A percentile compares a stretch with the other conserved stretches of the same genome.
Evolutionary conservation across 306 rosid genomes (phyloP).

Genomic region (Malus sieversii): DNA sequence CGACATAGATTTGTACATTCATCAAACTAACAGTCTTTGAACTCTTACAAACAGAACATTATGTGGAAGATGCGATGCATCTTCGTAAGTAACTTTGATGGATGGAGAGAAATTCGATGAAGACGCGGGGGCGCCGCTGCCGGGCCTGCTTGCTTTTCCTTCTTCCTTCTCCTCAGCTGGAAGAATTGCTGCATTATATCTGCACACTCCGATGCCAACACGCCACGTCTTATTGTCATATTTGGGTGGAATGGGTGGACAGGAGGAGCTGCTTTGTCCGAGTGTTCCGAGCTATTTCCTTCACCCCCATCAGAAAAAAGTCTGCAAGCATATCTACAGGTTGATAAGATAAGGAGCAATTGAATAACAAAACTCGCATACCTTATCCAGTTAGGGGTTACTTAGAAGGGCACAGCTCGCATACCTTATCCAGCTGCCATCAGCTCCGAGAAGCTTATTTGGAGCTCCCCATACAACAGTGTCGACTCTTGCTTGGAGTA

Average conservation of each 20-base stretch:
- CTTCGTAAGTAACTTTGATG: conserved; percentile 57
- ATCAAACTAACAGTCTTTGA: neutral
- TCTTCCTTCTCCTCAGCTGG: conserved; percentile 65
- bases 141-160: conserved; percentile 32
- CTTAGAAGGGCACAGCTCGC: neutral
- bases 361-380: conserved; percentile 12
- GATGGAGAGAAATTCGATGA: conserved; percentile 36
- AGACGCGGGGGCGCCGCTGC: conserved; percentile 22
- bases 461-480: conserved; percentile 99
- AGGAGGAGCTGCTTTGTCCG: conserved; percentile 59
- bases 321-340: conserved; percentile 28
- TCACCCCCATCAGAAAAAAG: conserved; percentile 68
- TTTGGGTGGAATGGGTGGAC: conserved; percentile 96
- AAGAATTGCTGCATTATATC: conserved; percentile 91
- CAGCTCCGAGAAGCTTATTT: conserved; percentile 98
- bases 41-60: conserved; percentile 55
- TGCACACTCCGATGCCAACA: conserved; percentile 71
- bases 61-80: conserved; percentile 68
- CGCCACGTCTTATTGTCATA: conserved; percentile 60
- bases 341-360: neutral
- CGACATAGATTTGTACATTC: neutral
- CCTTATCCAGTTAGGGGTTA: conserved; percentile 61
- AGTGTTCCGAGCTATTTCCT: conserved; percentile 34
- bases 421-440: conserved; percentile 98
- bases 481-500: conserved; percentile 75